A percentile compares a stretch with the other conserved stretches of the same genome.
Conservation (phyloP, 2,329 filamentous ascomycete genomes). For the Fusarium subtropicale region DNA sequence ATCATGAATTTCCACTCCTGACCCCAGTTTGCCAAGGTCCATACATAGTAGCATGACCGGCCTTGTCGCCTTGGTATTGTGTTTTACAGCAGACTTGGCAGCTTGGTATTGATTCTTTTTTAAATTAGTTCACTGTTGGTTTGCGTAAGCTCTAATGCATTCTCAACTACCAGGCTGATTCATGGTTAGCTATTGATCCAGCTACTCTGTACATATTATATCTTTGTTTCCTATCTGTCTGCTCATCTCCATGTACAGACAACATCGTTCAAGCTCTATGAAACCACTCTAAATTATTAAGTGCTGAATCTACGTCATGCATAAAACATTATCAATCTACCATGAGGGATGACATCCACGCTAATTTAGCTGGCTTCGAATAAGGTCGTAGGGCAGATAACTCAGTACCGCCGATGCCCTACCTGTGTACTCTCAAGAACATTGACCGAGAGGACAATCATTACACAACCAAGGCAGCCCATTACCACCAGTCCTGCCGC, state of each 20-base stretch:
- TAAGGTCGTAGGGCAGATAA: not conserved
- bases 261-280: not conserved
- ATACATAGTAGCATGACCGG: not conserved
- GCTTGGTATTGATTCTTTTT: not conserved
- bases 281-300: not conserved
- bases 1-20: not conserved
- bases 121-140: not conserved
- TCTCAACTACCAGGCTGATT: too few relatives aligned
- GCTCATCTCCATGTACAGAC: not conserved
- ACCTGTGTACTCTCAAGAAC: not conserved
- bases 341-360: not conserved
- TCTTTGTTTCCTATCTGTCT: not conserved
- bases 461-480: not conserved
- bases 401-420: slow-evolving; percentile 1
- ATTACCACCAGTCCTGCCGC: too few relatives aligned
- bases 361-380: slow-evolving; percentile 6
- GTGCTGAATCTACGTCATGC: not conserved
- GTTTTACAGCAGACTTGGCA: not conserved
- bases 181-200: not conserved
- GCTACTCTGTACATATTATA: not conserved
- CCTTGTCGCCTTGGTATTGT: not conserved
- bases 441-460: not conserved
- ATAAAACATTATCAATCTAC: not conserved
- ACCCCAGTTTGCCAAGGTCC: slow-evolving; percentile 11
- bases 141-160: not conserved